Base-by-base conservation (phyloP, 2,329 filamentous ascomycete genomes). In the Aspergillaceae sp. region DNA sequence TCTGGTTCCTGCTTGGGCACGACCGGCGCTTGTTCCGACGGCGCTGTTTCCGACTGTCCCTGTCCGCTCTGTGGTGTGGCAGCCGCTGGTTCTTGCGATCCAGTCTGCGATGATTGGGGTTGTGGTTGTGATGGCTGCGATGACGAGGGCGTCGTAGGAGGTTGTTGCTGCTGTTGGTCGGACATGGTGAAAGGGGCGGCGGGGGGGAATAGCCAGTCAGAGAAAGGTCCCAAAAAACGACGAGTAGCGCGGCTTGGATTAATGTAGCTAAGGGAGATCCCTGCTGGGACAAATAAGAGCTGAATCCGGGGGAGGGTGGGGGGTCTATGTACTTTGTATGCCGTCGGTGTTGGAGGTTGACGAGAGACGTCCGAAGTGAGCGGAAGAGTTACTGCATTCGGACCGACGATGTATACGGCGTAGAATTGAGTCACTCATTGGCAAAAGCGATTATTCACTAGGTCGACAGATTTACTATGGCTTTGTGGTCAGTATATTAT, bases 111-210 rank as follows among this genome's bases (percentile, higher is more conserved):
- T 33, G 48, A 48, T 30, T 50, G 47, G 34, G 50, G 47, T 45
- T 52, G 54, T 49, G 57, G 55, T 42, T n/a, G 19, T 26, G 57
- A 51, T 40, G 54, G 49, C 45, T 54, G 54, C 33, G 56, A 49
- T 36, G 55, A 49, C 7, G 30, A 32, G 8, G 50, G 46, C 38
- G 49, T 43, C 27, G 46, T 43, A 42, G 47, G 42, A 47, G 50
- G 47, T 47, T 55, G 54, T 47, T 54, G 58, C 55, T 60, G 54
- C 47, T 54, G 58, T 56, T 60, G 54, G 48, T 66, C 63, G 57
- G 63, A 56, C 65, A 68, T 68, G 52, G 48, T 61, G 56, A 19
- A 19, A 19, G 19, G 19, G 19, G 19, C 19, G 19, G 19, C 19
- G 19, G 19, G 19, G 51, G 47, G 51, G 48, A 45, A 45, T 46